Conservation (phyloP, 2,329 filamentous ascomycete genomes). For the Exophiala spinifera region DNA sequence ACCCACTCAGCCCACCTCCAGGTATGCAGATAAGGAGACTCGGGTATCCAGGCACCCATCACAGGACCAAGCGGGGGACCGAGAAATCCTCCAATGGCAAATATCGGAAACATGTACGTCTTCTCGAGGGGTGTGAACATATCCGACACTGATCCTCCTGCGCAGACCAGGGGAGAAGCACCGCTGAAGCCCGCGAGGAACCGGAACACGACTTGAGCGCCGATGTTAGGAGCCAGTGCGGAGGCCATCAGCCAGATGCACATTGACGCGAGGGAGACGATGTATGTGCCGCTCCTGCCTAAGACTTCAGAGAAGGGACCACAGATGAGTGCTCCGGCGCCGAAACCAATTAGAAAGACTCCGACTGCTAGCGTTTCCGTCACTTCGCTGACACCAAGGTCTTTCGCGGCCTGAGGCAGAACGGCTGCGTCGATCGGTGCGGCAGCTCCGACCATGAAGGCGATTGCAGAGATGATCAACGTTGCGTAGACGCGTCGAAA, state of each 20-base stretch:
- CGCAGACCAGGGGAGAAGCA: slow-evolving; percentile 46
- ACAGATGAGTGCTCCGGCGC: slow-evolving; percentile 51
- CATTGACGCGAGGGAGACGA: slow-evolving; percentile 48
- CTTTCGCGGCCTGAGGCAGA: slow-evolving; percentile 38
- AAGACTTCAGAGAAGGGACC: slow-evolving; percentile 48
- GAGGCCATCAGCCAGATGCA: slow-evolving; percentile 50
- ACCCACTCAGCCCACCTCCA: slow-evolving; percentile 52
- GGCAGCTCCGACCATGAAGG: slow-evolving; percentile 49
- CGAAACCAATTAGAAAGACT: slow-evolving; percentile 43
- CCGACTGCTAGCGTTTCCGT: slow-evolving; percentile 46
- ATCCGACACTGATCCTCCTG: slow-evolving; percentile 47
- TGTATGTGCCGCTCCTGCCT: slow-evolving; percentile 51
- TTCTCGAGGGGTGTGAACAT: slow-evolving; percentile 49
- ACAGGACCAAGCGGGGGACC: slow-evolving; percentile 38
- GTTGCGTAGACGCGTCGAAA: slow-evolving; percentile 39
- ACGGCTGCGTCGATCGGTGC: slow-evolving; percentile 50
- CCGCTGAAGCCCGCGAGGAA: slow-evolving; percentile 52
- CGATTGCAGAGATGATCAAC: slow-evolving; percentile 47
- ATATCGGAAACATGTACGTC: slow-evolving; percentile 50
- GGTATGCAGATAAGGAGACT: slow-evolving; percentile 34
- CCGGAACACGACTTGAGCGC: slow-evolving; percentile 48
- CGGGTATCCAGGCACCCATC: slow-evolving; percentile 45
- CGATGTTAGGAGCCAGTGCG: slow-evolving; percentile 47
- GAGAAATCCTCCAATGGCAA: slow-evolving; percentile 43
- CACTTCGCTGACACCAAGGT: slow-evolving; percentile 46